Evolutionary conservation across 1,284 basidiomycete genomes (phyloP), one percentile per base, ranked within the genome.

Genomic region (Inonotus hispidus): DNA sequence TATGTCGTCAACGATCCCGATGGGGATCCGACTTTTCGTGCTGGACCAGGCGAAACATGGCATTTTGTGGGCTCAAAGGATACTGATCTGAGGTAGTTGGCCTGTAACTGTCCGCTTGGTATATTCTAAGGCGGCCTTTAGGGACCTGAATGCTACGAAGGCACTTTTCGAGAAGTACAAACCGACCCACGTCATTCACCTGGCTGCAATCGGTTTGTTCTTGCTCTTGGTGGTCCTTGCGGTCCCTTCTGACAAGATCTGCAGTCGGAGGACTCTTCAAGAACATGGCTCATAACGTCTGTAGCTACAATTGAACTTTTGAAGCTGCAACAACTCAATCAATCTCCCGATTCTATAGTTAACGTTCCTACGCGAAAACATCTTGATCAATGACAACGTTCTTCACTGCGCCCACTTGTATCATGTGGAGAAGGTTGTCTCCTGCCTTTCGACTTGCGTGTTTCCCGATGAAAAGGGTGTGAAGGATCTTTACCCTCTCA

Each of bases 181-280:
- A 68, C 93, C 93, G 0, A 95, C 91, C 0, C 88, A 94, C 80
- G 91, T 95, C 65, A 94, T 95, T 68, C 93, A 96, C 75, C 82
- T 93, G 56, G 92, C 90, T 54, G 91, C 92, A 7, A 80, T 91
- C 38, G 90, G 90, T 92, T 68, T 27, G 85, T 75, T 27, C 38
- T 7, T 8, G 32, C 29, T 29, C 16, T 32, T 52, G 16, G 32
- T 37, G 21, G 10, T n/a, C 25, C 21, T 7, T n/a, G 14, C 25
- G 46, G 13, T 27, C 21, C 21, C n/a, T 32, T 52, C 32, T 52
- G 25, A 52, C 32, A 16, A 52, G 32, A 29, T 60, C 21, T 56
- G 2, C 69, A 91, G 93, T 95, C 59, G 93, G 93, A 10, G 93
- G 93, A 11, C 75, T 95, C 32, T 95, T 93, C 79, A 89, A 85